Conservation (phyloP, 2,329 filamentous ascomycete genomes). For the Colletotrichum brevisporum region DNA sequence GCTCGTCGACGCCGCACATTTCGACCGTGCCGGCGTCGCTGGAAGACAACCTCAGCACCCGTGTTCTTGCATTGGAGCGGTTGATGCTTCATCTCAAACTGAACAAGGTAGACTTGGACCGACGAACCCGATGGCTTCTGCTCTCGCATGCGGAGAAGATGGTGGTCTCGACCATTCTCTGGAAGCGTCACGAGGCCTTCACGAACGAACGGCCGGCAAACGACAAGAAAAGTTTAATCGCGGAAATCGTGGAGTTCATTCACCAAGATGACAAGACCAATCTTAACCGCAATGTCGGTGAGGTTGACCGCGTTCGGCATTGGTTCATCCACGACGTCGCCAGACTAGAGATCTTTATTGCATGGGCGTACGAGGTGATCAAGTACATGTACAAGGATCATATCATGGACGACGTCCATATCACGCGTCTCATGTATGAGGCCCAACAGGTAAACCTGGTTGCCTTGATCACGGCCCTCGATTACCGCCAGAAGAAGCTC, state of each 20-base stretch:
- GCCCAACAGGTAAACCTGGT: constrained; percentile 77
- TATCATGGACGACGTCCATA: constrained; percentile 66
- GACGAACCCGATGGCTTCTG: constrained; percentile 81
- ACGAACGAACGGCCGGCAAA: constrained; percentile 70
- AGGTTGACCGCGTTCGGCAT: constrained; percentile 84
- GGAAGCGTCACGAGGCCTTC: constrained; percentile 83
- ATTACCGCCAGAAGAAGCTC: constrained; percentile 80
- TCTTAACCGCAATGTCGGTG: constrained; percentile 73
- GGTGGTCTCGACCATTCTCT: constrained; percentile 82
- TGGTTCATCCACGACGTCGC: constrained; percentile 87
- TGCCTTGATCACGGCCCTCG: constrained; percentile 76
- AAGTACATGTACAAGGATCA: constrained; percentile 78
- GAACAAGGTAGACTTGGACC: constrained; percentile 76
- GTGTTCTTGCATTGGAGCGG: constrained; percentile 80
- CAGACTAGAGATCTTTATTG: constrained; percentile 80
- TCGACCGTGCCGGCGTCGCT: constrained; percentile 81
- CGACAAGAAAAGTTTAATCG: constrained; percentile 78
- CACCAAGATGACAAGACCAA: constrained; percentile 82
- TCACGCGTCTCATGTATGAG: constrained; percentile 75
- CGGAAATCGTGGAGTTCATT: constrained; percentile 82
- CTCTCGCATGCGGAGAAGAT: constrained; percentile 94
- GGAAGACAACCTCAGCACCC: constrained; percentile 82
- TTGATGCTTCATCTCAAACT: constrained; percentile 80
- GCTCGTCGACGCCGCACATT: constrained; percentile 82
- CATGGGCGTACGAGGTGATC: constrained; percentile 84